phyloP scores from a whole-genome alignment of 1,139 yeast genomes.

The Debaryomyces coudertii region DNA sequence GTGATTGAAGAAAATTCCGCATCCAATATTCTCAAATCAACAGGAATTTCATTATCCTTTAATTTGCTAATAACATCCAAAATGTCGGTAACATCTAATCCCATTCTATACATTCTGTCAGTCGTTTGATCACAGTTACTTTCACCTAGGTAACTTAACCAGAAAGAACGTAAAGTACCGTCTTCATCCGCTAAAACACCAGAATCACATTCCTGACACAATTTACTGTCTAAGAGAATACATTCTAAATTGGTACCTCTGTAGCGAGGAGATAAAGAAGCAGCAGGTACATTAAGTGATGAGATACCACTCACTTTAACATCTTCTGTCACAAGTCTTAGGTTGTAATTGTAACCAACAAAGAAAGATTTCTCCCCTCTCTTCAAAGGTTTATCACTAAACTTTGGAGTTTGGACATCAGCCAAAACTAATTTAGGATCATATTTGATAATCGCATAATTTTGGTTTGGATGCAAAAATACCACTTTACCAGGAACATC shows the following conservation, averaged over 20 bases:
- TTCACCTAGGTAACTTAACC: constrained; percentile 85
- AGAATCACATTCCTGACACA: constrained; percentile 74
- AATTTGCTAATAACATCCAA: constrained; percentile 58
- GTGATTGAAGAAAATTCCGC: constrained; percentile 75
- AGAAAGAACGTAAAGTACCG: constrained; percentile 79
- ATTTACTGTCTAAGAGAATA: constrained; percentile 70
- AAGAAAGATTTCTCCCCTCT: constrained; percentile 79
- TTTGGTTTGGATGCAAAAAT: constrained; percentile 86
- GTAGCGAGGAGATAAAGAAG: constrained; percentile 72
- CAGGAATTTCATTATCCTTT: constrained; percentile 55
- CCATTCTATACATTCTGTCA: constrained; percentile 73
- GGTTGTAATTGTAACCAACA: constrained; percentile 75
- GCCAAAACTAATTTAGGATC: constrained; percentile 64
- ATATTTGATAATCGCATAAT: constrained; percentile 81
- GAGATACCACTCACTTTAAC: constrained; percentile 78
- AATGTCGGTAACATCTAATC: constrained; percentile 75
- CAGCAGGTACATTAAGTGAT: constrained; percentile 73
- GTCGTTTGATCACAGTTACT: constrained; percentile 45
- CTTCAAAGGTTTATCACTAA: constrained; percentile 59
- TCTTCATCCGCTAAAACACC: constrained; percentile 81
- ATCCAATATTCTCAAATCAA: constrained; percentile 67
- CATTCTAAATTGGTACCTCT: constrained; percentile 86
- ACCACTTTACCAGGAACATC: constrained; percentile 80
- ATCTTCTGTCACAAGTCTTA: constrained; percentile 73
- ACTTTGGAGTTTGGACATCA: constrained; percentile 59